A percentile compares a stretch with the other conserved stretches of the same genome.
Evolutionary conservation across 192 early-diverging fungal genomes (phyloP).

Genomic region (Coemansia sp.): DNA sequence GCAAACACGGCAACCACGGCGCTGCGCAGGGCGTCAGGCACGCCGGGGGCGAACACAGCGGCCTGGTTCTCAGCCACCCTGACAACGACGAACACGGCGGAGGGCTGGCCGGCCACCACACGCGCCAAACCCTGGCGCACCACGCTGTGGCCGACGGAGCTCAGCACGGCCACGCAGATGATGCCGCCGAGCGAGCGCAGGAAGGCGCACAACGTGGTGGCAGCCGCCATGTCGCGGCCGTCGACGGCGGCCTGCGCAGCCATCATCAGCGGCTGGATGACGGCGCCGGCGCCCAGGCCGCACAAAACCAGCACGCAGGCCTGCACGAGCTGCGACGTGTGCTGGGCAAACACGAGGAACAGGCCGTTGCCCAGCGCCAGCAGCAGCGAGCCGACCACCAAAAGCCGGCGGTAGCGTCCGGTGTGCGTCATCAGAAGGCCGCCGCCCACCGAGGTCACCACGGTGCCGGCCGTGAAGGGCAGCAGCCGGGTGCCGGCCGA

Average conservation of each 20-base stretch:
- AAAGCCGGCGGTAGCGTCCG: slow-evolving; percentile 60
- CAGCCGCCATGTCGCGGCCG: slow-evolving; percentile 65
- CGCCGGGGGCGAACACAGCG: slow-evolving; percentile 32
- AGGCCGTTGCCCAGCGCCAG: slow-evolving; percentile 65
- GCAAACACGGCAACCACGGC: slow-evolving; percentile 48
- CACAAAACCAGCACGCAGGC: slow-evolving; percentile 65
- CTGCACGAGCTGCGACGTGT: slow-evolving; percentile 52
- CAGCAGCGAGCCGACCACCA: slow-evolving; percentile 60
- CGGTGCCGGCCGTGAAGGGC: slow-evolving; percentile 71
- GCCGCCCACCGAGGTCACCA: slow-evolving; percentile 61
- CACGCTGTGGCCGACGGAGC: slow-evolving; percentile 46
- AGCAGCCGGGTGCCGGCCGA: slow-evolving; percentile 70
- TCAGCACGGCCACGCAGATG: slow-evolving; percentile 42
- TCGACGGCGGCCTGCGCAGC: slow-evolving; percentile 69
- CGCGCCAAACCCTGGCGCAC: slow-evolving; percentile 36
- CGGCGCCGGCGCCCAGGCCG: slow-evolving; percentile 72
- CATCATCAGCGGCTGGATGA: slow-evolving; percentile 73
- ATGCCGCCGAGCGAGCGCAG: slow-evolving; percentile 49
- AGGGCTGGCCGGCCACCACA: slow-evolving; percentile 36
- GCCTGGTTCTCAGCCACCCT: slow-evolving; percentile 54
- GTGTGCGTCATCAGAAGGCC: slow-evolving; percentile 63
- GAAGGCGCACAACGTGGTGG: slow-evolving; percentile 68
- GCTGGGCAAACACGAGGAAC: slow-evolving; percentile 57
- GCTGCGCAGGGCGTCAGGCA: slow-evolving; percentile 34
- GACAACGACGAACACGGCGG: slow-evolving; percentile 32